Conservation (phyloP, 192 early-diverging fungal genomes). For the Jimgerdemannia lactiflua region DNA sequence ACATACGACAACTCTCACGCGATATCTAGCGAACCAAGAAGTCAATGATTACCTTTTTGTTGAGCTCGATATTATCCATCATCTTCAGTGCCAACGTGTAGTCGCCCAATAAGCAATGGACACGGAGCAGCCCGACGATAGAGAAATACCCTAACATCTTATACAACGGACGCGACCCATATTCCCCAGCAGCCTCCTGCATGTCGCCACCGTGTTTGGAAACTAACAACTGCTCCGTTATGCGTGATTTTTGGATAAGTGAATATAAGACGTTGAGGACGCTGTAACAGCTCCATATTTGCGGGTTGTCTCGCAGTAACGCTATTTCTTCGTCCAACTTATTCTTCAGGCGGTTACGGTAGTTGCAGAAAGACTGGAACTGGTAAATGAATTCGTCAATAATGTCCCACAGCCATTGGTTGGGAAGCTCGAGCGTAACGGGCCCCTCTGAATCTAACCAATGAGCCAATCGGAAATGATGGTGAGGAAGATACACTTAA, state of each 20-base stretch:
- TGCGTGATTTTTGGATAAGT: constrained; percentile 92
- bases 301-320: constrained; percentile 78
- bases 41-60: constrained; percentile 62
- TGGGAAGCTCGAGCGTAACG: constrained; percentile 89
- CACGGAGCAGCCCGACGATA: constrained; percentile 88
- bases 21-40: not conserved
- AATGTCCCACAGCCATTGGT: constrained; percentile 99
- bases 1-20: not conserved
- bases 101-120: constrained; percentile 95
- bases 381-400: constrained; percentile 99
- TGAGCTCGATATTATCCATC: constrained; percentile 93
- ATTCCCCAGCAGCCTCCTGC: constrained; percentile 84
- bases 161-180: constrained; percentile 86
- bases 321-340: constrained; percentile 79
- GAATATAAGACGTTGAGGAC: constrained; percentile 97
- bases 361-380: constrained; percentile 97
- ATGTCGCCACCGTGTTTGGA: constrained; percentile 88
- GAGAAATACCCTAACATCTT: constrained; percentile 97
- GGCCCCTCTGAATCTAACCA: constrained; percentile 70
- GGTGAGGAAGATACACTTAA: constrained; percentile 9
- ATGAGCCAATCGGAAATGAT: constrained; percentile 74
- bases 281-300: constrained; percentile 95
- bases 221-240: constrained; percentile 90
- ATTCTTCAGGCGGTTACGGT: constrained; percentile 83
- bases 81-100: constrained; percentile 94